These are phyloP conservation scores for Medicago arabica DNA, from an alignment of 306 rosid genomes.

Conservation along the genomic window DNA sequence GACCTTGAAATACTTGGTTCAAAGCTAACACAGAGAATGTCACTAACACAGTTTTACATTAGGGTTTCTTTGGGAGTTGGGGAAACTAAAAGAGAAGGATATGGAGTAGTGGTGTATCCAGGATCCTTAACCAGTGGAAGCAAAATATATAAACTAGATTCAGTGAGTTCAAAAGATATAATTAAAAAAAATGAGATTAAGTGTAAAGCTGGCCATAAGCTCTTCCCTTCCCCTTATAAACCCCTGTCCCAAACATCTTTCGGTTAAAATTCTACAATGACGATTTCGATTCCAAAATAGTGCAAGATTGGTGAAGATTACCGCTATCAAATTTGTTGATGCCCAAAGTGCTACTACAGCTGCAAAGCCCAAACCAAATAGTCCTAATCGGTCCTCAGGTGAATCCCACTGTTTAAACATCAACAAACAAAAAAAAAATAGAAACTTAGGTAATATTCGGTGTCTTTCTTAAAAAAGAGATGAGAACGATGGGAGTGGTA, in stretches of 20 bases:
- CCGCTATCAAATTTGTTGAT: conserved; percentile 63
- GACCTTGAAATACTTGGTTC: neutral
- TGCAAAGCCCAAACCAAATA: conserved; percentile 83
- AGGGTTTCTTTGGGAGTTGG: too few relatives aligned
- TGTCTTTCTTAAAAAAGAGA: conserved; percentile 20
- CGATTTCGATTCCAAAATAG: neutral
- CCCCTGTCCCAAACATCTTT: neutral
- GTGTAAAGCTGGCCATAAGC: too few relatives aligned
- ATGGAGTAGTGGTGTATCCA: too few relatives aligned
- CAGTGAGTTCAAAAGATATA: too few relatives aligned
- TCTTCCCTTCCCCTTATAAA: too few relatives aligned
- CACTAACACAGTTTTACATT: neutral
- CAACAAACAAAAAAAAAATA: conserved; percentile 37
- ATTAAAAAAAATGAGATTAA: too few relatives aligned
- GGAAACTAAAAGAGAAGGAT: too few relatives aligned
- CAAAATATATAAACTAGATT: too few relatives aligned
- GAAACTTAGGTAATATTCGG: neutral
- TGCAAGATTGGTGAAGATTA: conserved; percentile 42
- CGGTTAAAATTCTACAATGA: neutral
- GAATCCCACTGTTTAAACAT: conserved; percentile 68
- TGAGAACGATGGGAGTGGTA: conserved; percentile 20
- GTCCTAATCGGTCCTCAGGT: conserved; percentile 74
- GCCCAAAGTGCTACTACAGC: conserved; percentile 75
- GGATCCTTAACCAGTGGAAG: too few relatives aligned
- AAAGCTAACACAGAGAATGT: neutral